Percentiles rank a stretch among this genome's conserved stretches.
Evolutionary conservation across 2,329 filamentous ascomycete species (phyloP).

Genomic region (Penicillium freii): DNA sequence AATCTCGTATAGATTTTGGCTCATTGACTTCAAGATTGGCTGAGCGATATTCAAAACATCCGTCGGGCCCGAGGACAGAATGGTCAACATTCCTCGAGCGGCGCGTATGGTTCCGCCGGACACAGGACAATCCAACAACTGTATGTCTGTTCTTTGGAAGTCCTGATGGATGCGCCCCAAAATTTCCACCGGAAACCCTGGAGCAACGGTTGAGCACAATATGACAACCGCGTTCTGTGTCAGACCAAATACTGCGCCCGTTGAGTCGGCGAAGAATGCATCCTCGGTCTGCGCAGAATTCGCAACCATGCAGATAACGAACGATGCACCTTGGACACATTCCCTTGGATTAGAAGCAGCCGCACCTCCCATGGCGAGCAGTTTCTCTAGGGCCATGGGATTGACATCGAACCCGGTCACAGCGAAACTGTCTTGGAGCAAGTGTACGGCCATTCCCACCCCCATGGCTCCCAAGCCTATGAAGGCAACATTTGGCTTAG

Average conservation of each 20-base stretch:
- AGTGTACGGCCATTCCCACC: constrained; percentile 39
- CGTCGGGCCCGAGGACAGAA: constrained; percentile 35
- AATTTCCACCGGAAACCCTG: constrained; percentile 25
- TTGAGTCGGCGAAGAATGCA: constrained; percentile 5
- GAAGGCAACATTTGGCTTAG: constrained; percentile 33
- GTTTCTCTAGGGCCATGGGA: constrained; percentile 30
- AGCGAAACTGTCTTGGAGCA: constrained; percentile 33
- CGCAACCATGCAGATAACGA: constrained; percentile 38
- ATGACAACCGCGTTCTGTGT: constrained; percentile 32
- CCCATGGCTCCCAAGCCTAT: constrained; percentile 44
- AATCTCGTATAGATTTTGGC: constrained; percentile 48
- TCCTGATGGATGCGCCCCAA: constrained; percentile 21
- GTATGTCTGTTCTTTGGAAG: constrained; percentile 26
- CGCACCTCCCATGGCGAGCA: constrained; percentile 25
- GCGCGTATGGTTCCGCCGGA: constrained; percentile 41
- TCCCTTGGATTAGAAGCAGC: constrained; percentile 29
- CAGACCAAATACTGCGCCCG: constrained; percentile 29
- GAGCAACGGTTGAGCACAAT: constrained; percentile 40
- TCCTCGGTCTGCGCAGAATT: too few species aligned
- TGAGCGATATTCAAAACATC: constrained; percentile 24
- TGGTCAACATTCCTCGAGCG: constrained; percentile 38
- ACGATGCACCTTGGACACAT: constrained; percentile 29
- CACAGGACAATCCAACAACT: constrained; percentile 39
- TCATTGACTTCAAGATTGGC: constrained; percentile 34
- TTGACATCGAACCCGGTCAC: constrained; percentile 15